Conservation (phyloP, 1,139 yeast species). For the Diutina pseudorugosa region DNA sequence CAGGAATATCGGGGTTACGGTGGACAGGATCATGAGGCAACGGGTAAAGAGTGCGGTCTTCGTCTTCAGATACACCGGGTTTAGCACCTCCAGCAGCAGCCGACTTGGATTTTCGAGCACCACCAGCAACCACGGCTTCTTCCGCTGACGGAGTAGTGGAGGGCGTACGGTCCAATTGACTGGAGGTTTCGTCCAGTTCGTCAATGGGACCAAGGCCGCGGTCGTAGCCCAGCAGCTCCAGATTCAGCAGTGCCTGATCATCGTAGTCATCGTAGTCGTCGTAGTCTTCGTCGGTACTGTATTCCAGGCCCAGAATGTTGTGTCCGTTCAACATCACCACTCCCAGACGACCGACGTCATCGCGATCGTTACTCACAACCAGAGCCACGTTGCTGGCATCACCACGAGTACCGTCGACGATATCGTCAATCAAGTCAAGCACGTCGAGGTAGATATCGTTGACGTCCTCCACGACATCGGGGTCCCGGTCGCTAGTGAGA, state of each 20-base stretch:
- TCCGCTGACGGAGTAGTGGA: not conserved
- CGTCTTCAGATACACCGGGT: slow-evolving; percentile 5
- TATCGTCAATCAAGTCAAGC: slow-evolving; percentile 1
- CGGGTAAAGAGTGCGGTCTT: slow-evolving; percentile 45
- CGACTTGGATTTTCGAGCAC: not conserved
- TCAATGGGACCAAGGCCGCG: slow-evolving; percentile 1
- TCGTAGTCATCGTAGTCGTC: slow-evolving; percentile 1
- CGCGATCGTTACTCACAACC: not conserved
- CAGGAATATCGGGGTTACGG: slow-evolving; percentile 52
- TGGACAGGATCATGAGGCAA: slow-evolving; percentile 39
- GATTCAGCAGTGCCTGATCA: slow-evolving; percentile 3
- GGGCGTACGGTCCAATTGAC: not conserved
- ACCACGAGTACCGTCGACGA: not conserved
- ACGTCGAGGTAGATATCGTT: slow-evolving; percentile 1
- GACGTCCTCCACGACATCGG: not conserved
- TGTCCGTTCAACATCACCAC: not conserved
- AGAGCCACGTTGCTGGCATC: not conserved
- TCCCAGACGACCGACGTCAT: not conserved
- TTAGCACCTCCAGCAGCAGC: not conserved
- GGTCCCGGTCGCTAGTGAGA: not conserved
- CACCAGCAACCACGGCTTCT: not conserved
- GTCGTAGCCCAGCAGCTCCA: not conserved
- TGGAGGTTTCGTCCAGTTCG: not conserved
- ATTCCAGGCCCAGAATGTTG: not conserved
- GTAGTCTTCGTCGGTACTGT: not conserved